Conservation (phyloP, 2,329 filamentous ascomycete genomes). For the Fusarium begoniae region DNA sequence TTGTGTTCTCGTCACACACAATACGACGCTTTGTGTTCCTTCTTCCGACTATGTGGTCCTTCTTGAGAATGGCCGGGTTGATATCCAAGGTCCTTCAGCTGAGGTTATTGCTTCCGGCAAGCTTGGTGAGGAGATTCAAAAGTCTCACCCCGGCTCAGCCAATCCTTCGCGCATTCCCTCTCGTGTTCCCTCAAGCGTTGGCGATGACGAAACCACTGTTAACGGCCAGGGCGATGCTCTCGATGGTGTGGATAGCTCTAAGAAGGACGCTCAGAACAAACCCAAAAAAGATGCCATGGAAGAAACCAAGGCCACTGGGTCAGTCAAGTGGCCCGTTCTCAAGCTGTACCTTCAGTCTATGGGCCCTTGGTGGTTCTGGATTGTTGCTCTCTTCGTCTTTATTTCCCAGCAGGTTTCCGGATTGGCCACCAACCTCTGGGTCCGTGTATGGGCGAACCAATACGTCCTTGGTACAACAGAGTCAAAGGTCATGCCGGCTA, state of each 20-base stretch:
- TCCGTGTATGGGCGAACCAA: conserved; percentile 92
- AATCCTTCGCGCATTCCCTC: conserved; percentile 79
- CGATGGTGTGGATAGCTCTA: conserved; percentile 57
- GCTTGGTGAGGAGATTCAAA: conserved; percentile 85
- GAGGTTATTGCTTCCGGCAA: conserved; percentile 88
- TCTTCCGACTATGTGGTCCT: conserved; percentile 82
- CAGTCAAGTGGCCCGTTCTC: conserved; percentile 89
- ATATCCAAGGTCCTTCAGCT: conserved; percentile 77
- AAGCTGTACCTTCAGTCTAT: conserved; percentile 86
- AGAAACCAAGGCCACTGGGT: conserved; percentile 84
- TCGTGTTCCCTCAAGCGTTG: conserved; percentile 78
- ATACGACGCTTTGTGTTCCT: conserved; percentile 86
- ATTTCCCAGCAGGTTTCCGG: conserved; percentile 83
- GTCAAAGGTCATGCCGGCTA: conserved; percentile 32
- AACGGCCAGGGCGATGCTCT: conserved; percentile 58
- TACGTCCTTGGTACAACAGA: conserved; percentile 62
- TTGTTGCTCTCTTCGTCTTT: conserved; percentile 78
- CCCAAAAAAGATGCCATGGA: conserved; percentile 64
- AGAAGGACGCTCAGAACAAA: conserved; percentile 56
- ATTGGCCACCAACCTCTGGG: conserved; percentile 93
- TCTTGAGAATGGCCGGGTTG: conserved; percentile 85
- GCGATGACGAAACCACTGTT: conserved; percentile 69
- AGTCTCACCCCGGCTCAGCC: conserved; percentile 74
- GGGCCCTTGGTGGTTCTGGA: conserved; percentile 98
- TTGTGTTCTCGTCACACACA: conserved; percentile 96